These are phyloP conservation scores for Neoboletus subvelutipes DNA, from an alignment of 768 basidiomycete species.

Conservation along the genomic window DNA sequence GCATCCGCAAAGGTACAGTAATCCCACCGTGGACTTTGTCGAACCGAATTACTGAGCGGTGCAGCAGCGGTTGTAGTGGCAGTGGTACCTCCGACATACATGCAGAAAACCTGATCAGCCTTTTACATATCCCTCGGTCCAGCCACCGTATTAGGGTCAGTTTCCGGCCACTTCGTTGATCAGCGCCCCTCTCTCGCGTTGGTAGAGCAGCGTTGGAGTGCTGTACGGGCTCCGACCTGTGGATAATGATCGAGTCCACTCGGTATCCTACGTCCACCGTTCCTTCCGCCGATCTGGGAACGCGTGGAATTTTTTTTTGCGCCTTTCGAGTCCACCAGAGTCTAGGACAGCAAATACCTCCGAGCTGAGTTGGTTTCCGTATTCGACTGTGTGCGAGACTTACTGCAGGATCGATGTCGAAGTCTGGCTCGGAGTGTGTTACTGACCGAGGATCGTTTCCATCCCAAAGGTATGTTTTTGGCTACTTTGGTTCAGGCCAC, in stretches of 20 bases:
- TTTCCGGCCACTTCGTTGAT: background rate
- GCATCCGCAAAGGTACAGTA: background rate
- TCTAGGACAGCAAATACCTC: slow-evolving; percentile 3
- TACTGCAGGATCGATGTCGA: background rate
- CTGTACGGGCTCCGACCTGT: background rate
- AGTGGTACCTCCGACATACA: background rate
- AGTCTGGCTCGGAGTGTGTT: background rate
- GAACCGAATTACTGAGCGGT: background rate
- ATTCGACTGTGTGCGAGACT: background rate
- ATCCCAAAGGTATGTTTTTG: background rate
- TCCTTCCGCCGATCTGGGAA: slow-evolving; percentile 2
- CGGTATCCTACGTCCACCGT: background rate
- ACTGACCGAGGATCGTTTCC: background rate
- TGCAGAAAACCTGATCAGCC: background rate
- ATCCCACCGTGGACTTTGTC: background rate
- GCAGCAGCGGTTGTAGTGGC: background rate
- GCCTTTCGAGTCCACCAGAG: background rate
- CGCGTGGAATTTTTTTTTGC: background rate
- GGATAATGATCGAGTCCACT: background rate
- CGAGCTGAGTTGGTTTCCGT: background rate
- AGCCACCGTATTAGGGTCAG: background rate
- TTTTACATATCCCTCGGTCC: background rate
- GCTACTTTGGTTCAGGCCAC: background rate
- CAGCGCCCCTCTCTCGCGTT: background rate
- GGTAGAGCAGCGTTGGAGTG: background rate